Conservation (phyloP, 2,329 filamentous ascomycete species). For the Drechmeria coniospora region DNA sequence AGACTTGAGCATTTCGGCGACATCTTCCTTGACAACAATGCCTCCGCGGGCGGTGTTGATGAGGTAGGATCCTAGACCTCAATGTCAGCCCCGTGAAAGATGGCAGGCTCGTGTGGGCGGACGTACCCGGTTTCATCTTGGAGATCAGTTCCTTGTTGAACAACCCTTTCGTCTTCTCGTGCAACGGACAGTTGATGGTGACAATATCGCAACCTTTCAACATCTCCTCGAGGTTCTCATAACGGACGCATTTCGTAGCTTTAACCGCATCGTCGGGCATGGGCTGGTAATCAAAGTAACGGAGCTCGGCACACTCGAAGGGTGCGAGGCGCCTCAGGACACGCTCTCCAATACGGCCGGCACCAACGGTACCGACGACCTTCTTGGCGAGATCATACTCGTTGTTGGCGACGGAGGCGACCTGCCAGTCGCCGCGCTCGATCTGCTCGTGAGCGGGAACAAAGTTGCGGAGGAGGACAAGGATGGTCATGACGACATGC, state of each 20-base stretch:
- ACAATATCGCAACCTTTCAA: constrained; percentile 88
- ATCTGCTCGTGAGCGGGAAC: constrained; percentile 95
- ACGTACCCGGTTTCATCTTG: constrained; percentile 93
- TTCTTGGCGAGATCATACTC: constrained; percentile 96
- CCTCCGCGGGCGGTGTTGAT: constrained; percentile 97
- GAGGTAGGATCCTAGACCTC: constrained; percentile 63
- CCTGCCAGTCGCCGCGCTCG: constrained; percentile 79
- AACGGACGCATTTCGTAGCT: constrained; percentile 88
- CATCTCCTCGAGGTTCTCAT: constrained; percentile 85
- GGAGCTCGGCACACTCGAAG: constrained; percentile 98
- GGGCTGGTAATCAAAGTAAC: constrained; percentile 99
- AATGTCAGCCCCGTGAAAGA: neutral
- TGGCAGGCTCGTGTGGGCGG: neutral
- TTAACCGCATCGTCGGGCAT: constrained; percentile 71
- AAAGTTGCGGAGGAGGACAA: constrained; percentile 92
- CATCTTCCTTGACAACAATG: constrained; percentile 98
- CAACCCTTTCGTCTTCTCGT: constrained; percentile 90
- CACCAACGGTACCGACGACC: constrained; percentile 92
- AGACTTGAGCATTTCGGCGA: constrained; percentile 79
- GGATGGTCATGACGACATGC: constrained; percentile 99
- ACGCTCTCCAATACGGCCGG: constrained; percentile 95
- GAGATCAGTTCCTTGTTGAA: constrained; percentile 98
- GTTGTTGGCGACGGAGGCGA: constrained; percentile 92
- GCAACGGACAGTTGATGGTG: constrained; percentile 98
- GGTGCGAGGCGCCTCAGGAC: constrained; percentile 89